A percentile compares a stretch with the other conserved stretches of the same genome.
Conservation (phyloP, 2,329 filamentous ascomycete genomes). For the Stenocarpella maydis region DNA sequence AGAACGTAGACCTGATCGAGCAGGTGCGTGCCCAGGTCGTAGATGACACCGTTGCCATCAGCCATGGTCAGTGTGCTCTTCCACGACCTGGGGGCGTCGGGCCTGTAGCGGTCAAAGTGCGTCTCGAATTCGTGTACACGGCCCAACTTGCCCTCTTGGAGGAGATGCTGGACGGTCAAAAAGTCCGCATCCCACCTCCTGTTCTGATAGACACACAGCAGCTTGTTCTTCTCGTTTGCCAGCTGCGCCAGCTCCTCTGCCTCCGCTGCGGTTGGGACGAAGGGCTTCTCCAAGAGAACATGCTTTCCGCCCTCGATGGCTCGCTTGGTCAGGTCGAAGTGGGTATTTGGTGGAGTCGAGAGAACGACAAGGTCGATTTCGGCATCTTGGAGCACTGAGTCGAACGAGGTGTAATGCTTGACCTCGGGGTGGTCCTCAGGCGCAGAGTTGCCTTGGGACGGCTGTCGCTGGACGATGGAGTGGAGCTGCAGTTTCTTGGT, state of each 20-base stretch:
- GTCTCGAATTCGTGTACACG: slow-evolving; percentile 81
- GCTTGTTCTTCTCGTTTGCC: slow-evolving; percentile 57
- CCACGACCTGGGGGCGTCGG: slow-evolving; percentile 68
- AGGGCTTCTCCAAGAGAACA: slow-evolving; percentile 84
- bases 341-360: slow-evolving; percentile 75
- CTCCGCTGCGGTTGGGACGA: slow-evolving; percentile 75
- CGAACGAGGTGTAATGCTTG: slow-evolving; percentile 69
- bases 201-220: slow-evolving; percentile 78
- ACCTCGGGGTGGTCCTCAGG: slow-evolving; percentile 71
- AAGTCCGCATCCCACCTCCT: slow-evolving; percentile 83
- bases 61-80: slow-evolving; percentile 67
- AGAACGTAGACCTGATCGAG: slow-evolving; percentile 77
- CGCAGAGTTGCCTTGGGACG: slow-evolving; percentile 70
- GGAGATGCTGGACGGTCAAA: slow-evolving; percentile 70
- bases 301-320: slow-evolving; percentile 77
- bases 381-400: slow-evolving; percentile 70
- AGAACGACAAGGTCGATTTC: slow-evolving; percentile 75
- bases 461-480: slow-evolving; percentile 78
- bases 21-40: slow-evolving; percentile 79
- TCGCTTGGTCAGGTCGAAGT: slow-evolving; percentile 70
- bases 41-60: slow-evolving; percentile 73
- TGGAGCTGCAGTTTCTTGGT: slow-evolving; percentile 73
- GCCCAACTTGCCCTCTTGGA: slow-evolving; percentile 68
- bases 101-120: slow-evolving; percentile 80
- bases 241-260: slow-evolving; percentile 68